Conservation (phyloP, 129 eudicot genomes). For the Tanacetum coccineum region DNA sequence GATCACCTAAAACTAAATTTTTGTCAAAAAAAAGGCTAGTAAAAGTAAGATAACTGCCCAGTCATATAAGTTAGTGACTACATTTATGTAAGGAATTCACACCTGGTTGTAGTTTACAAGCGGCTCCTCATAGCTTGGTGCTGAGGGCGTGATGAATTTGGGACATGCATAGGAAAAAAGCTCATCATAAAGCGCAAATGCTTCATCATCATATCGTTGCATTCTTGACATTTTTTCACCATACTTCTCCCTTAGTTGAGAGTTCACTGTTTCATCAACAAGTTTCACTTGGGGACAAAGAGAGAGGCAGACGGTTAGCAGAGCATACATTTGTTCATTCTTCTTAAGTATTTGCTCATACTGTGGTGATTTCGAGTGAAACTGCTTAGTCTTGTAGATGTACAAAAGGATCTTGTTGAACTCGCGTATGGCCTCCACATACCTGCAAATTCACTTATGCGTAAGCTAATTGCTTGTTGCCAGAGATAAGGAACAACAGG, state of each 20-base stretch:
- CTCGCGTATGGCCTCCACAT: slow-evolving; percentile 77
- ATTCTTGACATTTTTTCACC: slow-evolving; percentile 92
- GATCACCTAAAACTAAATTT: not conserved
- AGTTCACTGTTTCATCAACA: slow-evolving; percentile 82
- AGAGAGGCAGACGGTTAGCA: slow-evolving; percentile 78
- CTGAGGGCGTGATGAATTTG: slow-evolving; percentile 94
- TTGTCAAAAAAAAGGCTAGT: not conserved
- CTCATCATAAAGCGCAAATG: slow-evolving; percentile 79
- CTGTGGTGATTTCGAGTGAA: slow-evolving; percentile 93
- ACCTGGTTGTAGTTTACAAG: slow-evolving; percentile 97
- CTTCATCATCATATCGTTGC: slow-evolving; percentile 87
- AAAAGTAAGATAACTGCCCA: not conserved
- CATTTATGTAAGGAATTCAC: not conserved
- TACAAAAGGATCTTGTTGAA: slow-evolving; percentile 81
- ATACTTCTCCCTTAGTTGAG: slow-evolving; percentile 85
- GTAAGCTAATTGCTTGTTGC: slow-evolving; percentile 1
- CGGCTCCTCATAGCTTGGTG: slow-evolving; percentile 91
- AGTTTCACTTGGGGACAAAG: slow-evolving; percentile 91
- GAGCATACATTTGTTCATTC: slow-evolving; percentile 99
- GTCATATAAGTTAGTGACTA: not conserved
- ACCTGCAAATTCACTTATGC: slow-evolving; percentile 37
- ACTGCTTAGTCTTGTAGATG: slow-evolving; percentile 86
- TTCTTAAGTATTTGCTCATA: slow-evolving; percentile 94
- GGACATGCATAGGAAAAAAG: slow-evolving; percentile 99
- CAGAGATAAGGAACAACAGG: not conserved